These are phyloP conservation scores for Clavaria fumosa DNA, from an alignment of 768 basidiomycete species.

Conservation along the genomic window DNA sequence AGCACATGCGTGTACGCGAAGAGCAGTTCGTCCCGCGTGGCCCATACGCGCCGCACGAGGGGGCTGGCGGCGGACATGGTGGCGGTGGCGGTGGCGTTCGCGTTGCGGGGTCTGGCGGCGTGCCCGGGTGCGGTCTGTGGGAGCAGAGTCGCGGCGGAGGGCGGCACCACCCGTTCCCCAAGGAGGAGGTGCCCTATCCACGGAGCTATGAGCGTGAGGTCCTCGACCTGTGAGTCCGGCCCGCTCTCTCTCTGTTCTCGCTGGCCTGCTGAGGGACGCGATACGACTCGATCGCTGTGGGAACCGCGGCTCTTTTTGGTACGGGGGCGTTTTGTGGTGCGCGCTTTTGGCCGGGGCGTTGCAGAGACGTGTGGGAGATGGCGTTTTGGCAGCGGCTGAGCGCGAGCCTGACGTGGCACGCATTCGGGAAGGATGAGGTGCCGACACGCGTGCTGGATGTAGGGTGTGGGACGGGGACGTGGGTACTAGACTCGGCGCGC, in stretches of 20 bases:
- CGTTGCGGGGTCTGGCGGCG: no score
- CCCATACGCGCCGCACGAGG: conserved; percentile 10
- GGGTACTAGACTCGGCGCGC: conserved; percentile 52
- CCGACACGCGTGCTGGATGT: conserved; percentile 59
- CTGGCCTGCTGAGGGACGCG: no score
- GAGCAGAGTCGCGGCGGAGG: conserved; percentile 20
- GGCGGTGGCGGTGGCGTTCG: conserved; percentile 13
- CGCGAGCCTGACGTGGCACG: conserved; percentile 48
- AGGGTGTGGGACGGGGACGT: conserved; percentile 64
- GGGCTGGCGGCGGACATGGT: conserved; percentile 14
- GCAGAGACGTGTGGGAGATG: conserved; percentile 58
- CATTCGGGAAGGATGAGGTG: conserved; percentile 40
- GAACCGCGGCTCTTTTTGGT: no score
- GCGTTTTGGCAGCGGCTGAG: conserved; percentile 36
- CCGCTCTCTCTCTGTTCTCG: conserved; percentile 5
- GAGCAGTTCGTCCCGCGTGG: conserved; percentile 42
- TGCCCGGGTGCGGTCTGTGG: conserved; percentile 4
- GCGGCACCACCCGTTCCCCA: conserved; percentile 39
- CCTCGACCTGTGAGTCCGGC: conserved; percentile 55
- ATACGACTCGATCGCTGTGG: no score
- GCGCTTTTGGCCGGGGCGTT: conserved; percentile 2
- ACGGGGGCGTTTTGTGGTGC: no score
- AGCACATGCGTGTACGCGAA: conserved; percentile 34
- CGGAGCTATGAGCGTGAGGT: conserved; percentile 46
- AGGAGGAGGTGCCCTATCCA: conserved; percentile 49